phyloP scores from a whole-genome alignment of 169 alveolate genomes.

The Cryptosporidium xiaoi region DNA sequence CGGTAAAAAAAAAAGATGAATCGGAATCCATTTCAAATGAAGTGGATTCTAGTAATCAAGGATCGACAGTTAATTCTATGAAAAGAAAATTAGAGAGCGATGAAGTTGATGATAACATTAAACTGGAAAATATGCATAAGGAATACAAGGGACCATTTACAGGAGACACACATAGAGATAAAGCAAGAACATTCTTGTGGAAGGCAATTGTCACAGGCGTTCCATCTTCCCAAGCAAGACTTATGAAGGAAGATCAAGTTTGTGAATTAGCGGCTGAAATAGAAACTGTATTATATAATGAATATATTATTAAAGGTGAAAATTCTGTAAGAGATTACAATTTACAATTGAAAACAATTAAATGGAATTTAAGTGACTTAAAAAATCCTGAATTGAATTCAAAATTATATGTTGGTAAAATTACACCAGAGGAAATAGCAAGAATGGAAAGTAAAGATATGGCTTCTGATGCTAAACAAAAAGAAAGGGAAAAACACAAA shows the following conservation, averaged over 20 bases:
- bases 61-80: neutral
- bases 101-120: conserved; percentile 2
- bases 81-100: conserved; percentile 42
- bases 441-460: conserved; percentile 92
- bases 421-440: conserved; percentile 85
- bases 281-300: conserved; percentile 80
- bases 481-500: conserved; percentile 83
- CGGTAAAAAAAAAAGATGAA: neutral
- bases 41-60: conserved; percentile 4
- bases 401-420: conserved; percentile 85
- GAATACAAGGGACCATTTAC: conserved; percentile 71
- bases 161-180: conserved; percentile 78
- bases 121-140: conserved; percentile 66
- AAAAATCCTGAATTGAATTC: conserved; percentile 89
- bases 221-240: conserved; percentile 79
- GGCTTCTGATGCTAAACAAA: conserved; percentile 92
- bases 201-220: conserved; percentile 67
- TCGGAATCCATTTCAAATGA: conserved; percentile 70
- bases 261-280: conserved; percentile 81
- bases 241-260: conserved; percentile 78
- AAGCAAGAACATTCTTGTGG: conserved; percentile 77
- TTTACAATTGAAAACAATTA: conserved; percentile 87
- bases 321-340: conserved; percentile 82
- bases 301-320: conserved; percentile 76
- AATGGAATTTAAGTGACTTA: conserved; percentile 89